Conservation (phyloP, 2,329 filamentous ascomycete species). For the Zarea fungicola region DNA sequence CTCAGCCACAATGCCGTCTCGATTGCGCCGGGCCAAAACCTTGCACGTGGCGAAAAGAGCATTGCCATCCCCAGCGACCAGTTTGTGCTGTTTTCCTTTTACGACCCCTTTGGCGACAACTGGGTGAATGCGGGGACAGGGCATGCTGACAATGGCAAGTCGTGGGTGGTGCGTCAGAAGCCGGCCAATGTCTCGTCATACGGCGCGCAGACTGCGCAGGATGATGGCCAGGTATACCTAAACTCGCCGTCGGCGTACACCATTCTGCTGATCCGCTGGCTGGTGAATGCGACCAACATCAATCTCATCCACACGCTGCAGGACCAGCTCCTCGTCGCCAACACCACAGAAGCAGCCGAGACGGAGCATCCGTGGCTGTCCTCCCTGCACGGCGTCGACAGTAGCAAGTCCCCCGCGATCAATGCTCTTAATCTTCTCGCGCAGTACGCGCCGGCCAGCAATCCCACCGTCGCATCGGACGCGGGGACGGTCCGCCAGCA, state of each 20-base stretch:
- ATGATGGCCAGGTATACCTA: neutral
- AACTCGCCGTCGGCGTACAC: slow-evolving; percentile 14
- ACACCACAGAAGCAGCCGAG: neutral
- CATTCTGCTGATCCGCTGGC: slow-evolving; percentile 10
- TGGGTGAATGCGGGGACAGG: slow-evolving; percentile 22
- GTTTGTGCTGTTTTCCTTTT: neutral
- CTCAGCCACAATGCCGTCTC: slow-evolving; percentile 26
- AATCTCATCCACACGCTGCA: slow-evolving; percentile 4
- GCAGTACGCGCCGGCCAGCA: slow-evolving; percentile 6
- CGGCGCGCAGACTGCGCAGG: slow-evolving; percentile 6
- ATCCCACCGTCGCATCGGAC: slow-evolving; percentile 5
- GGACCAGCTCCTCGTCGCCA: neutral
- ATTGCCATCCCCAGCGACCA: slow-evolving; percentile 8
- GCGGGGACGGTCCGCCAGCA: slow-evolving; percentile 3
- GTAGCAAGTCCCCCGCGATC: slow-evolving; percentile 11
- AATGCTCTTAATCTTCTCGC: slow-evolving; percentile 11
- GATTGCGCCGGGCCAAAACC: slow-evolving; percentile 5
- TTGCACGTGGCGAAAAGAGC: neutral
- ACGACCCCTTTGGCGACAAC: slow-evolving; percentile 22
- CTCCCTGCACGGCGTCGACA: neutral
- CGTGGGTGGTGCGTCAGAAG: slow-evolving; percentile 9
- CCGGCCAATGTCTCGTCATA: slow-evolving; percentile 8
- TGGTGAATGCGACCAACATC: slow-evolving; percentile 1
- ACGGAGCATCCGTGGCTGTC: neutral
- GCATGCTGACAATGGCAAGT: slow-evolving; percentile 4